Conservation (phyloP, 1,139 yeast species). For the Saccharomyces hybrid region DNA sequence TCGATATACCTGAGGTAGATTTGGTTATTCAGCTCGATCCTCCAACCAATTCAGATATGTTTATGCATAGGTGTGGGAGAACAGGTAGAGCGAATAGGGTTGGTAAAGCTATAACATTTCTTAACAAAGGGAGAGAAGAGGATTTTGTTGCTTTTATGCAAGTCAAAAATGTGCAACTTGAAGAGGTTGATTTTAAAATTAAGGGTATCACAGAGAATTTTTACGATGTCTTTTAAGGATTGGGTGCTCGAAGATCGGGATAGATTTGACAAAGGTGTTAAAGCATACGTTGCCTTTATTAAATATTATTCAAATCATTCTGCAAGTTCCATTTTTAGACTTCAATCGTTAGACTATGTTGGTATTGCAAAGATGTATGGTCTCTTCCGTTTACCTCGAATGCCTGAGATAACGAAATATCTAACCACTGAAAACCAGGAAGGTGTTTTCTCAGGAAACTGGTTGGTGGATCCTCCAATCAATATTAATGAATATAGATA, state of each 20-base stretch:
- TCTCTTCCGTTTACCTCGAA: conserved; percentile 72
- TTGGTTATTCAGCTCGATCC: conserved; percentile 83
- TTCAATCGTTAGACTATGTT: conserved; percentile 61
- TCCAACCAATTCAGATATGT: conserved; percentile 83
- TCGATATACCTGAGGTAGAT: conserved; percentile 89
- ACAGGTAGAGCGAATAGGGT: conserved; percentile 84
- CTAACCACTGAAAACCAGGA: conserved; percentile 27
- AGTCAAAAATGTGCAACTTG: conserved; percentile 58
- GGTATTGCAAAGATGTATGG: conserved; percentile 75
- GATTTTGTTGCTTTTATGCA: conserved; percentile 74
- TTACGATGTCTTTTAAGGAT: conserved; percentile 33
- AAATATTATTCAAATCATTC: conserved; percentile 81
- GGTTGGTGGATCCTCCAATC: conserved; percentile 51
- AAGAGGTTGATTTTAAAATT: conserved; percentile 30
- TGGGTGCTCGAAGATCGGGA: conserved; percentile 70
- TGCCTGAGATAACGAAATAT: conserved; percentile 75
- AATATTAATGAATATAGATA: conserved; percentile 64
- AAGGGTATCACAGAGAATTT: conserved; percentile 32
- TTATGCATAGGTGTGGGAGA: conserved; percentile 84
- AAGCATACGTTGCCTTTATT: conserved; percentile 76
- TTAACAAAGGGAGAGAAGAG: conserved; percentile 68
- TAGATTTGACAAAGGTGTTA: conserved; percentile 70
- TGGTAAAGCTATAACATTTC: conserved; percentile 70
- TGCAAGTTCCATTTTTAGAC: conserved; percentile 83
- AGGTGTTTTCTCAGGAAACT: conserved; percentile 44